A percentile compares a stretch with the other conserved stretches of the same genome.
Conservation (phyloP, 768 basidiomycete species). For the Lanmaoa rubissima region DNA sequence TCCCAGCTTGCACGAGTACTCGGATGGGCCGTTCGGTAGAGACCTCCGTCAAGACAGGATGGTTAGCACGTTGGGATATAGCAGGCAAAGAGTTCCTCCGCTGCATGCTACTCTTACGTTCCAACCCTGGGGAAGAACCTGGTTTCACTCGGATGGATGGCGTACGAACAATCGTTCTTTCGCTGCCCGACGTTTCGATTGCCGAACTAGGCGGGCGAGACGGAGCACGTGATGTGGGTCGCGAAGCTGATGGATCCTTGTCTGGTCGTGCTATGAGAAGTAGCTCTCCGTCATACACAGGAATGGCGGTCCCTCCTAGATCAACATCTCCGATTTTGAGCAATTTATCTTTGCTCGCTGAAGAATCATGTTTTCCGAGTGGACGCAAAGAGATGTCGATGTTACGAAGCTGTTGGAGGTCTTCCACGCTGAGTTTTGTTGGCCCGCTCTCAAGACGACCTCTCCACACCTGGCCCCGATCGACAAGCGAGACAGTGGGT, state of each 20-base stretch:
- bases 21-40: slow-evolving; percentile 71
- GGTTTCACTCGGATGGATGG: slow-evolving; percentile 82
- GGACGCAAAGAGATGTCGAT: slow-evolving; percentile 46
- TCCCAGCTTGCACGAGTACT: slow-evolving; percentile 76
- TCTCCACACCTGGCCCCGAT: slow-evolving; percentile 61
- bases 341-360: slow-evolving; percentile 25
- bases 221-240: slow-evolving; percentile 57
- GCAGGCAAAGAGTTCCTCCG: slow-evolving; percentile 79
- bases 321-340: slow-evolving; percentile 42
- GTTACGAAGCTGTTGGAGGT: slow-evolving; percentile 56
- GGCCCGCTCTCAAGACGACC: slow-evolving; percentile 67
- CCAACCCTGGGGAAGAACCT: slow-evolving; percentile 60
- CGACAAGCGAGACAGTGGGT: slow-evolving; percentile 64
- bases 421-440: slow-evolving; percentile 46
- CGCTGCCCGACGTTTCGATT: slow-evolving; percentile 38
- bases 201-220: slow-evolving; percentile 73
- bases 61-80: slow-evolving; percentile 58
- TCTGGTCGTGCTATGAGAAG: slow-evolving; percentile 62
- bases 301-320: slow-evolving; percentile 66
- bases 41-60: slow-evolving; percentile 57
- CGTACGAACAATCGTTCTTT: slow-evolving; percentile 49
- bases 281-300: slow-evolving; percentile 73
- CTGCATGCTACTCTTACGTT: slow-evolving; percentile 74
- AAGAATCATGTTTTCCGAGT: slow-evolving; percentile 16
- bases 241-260: slow-evolving; percentile 47